Evolutionary conservation across 306 rosid genomes (phyloP).

Genomic region (Mimosa pudica): DNA sequence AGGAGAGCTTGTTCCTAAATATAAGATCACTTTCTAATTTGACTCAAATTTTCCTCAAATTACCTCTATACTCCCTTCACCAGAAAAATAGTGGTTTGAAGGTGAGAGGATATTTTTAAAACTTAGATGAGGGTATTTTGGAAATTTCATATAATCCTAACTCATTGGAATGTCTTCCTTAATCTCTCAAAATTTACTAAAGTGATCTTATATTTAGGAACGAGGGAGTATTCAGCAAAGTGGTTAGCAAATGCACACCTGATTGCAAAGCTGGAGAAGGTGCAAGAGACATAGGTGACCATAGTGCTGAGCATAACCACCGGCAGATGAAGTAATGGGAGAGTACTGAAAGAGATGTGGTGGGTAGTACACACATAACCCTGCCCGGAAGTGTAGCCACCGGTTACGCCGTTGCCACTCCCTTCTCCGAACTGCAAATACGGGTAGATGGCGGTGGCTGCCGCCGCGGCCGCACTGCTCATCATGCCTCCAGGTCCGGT

Average conservation of each 20-base stretch:
- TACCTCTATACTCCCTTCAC: no score
- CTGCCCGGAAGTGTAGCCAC: slow-evolving; percentile 58
- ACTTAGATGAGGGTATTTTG: no score
- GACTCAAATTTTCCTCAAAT: no score
- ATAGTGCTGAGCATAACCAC: slow-evolving; percentile 71
- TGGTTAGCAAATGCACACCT: slow-evolving; percentile 44
- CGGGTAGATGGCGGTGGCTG: slow-evolving; percentile 67
- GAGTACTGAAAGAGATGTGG: slow-evolving; percentile 82
- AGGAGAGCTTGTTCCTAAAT: no score
- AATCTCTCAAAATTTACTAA: no score
- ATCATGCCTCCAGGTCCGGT: slow-evolving; percentile 73
- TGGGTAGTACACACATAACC: slow-evolving; percentile 75
- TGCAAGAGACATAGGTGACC: slow-evolving; percentile 88
- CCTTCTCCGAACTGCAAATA: slow-evolving; percentile 80
- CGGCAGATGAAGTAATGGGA: slow-evolving; percentile 66
- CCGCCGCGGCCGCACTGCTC: slow-evolving; percentile 44
- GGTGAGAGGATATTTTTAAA: no score
- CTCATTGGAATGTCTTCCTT: no score
- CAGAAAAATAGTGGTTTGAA: no score
- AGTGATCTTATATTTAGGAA: no score
- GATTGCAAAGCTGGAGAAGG: slow-evolving; percentile 95
- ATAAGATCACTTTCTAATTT: no score
- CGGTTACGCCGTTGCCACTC: slow-evolving; percentile 42
- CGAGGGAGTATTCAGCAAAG: neutral
- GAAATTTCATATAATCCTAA: no score